Evolutionary conservation across 176 grass and related monocot genomes (phyloP).

Genomic region (Zoysia japonica): DNA sequence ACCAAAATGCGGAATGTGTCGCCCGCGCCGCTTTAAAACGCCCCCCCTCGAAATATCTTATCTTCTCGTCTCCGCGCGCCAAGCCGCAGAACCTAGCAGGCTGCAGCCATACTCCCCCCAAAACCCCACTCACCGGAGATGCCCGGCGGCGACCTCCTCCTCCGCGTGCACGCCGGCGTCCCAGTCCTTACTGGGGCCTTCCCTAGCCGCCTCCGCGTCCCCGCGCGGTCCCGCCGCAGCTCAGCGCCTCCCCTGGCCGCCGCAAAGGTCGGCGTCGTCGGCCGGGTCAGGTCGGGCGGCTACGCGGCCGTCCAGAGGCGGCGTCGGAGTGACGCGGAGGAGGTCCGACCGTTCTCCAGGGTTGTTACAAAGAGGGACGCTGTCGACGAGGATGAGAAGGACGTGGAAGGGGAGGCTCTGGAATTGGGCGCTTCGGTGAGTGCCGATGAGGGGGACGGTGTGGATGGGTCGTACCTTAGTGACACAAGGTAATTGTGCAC

Average conservation of each 20-base stretch:
- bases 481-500: conserved; percentile 65
- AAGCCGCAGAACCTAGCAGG: conserved; percentile 28
- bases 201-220: conserved; percentile 44
- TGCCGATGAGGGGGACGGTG: conserved; percentile 26
- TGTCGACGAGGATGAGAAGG: conserved; percentile 24
- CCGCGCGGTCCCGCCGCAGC: conserved; percentile 21
- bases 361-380: conserved; percentile 31
- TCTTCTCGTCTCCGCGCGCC: conserved; percentile 45
- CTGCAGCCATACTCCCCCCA: neutral
- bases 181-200: conserved; percentile 54
- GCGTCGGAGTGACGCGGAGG: conserved; percentile 40
- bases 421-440: conserved; percentile 20
- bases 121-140: conserved; percentile 46
- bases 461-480: conserved; percentile 77
- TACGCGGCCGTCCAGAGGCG: conserved; percentile 27
- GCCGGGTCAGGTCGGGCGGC: conserved; percentile 36
- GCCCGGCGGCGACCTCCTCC: conserved; percentile 49
- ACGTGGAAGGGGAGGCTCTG: conserved; percentile 14
- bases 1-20: too few relatives aligned
- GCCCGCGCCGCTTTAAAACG: too few relatives aligned
- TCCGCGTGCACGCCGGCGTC: conserved; percentile 39
- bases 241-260: conserved; percentile 38
- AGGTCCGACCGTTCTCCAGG: conserved; percentile 29
- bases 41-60: conserved; percentile 34
- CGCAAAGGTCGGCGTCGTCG: conserved; percentile 36